Percentiles rank a stretch among this genome's conserved stretches.
Evolutionary conservation across 208 protist genomes (phyloP).

Genomic region (Kentomonas sorsogonicus): DNA sequence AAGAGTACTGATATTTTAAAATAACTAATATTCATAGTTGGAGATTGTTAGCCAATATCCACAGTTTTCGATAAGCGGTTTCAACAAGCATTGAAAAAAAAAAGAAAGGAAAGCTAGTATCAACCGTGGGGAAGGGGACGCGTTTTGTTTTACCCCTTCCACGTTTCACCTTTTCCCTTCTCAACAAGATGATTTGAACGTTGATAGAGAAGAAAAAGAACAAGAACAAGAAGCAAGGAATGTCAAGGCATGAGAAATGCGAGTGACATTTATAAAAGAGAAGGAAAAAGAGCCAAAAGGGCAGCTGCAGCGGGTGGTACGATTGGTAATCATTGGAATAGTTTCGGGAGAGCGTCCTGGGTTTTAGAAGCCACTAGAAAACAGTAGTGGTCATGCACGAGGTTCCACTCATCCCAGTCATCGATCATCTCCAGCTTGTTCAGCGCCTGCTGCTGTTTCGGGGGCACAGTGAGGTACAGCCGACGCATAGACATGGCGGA

Average conservation of each 20-base stretch:
- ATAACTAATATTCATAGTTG: no score
- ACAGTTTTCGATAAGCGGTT: no score
- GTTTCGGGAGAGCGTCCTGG: slow-evolving; percentile 28
- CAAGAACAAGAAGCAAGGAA: no score
- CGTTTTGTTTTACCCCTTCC: neutral
- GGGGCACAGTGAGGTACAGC: slow-evolving; percentile 76
- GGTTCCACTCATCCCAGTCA: slow-evolving; percentile 90
- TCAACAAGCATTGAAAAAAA: no score
- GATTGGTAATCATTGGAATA: slow-evolving; percentile 17
- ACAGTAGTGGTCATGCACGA: slow-evolving; percentile 91
- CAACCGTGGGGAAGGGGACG: no score
- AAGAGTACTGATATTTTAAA: no score
- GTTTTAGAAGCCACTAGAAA: slow-evolving; percentile 72
- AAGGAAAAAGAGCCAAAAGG: no score
- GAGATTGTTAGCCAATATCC: no score
- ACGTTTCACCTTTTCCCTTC: neutral
- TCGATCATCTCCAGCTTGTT: slow-evolving; percentile 88
- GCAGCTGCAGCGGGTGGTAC: no score
- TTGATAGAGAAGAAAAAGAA: neutral
- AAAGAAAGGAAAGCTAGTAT: slow-evolving; percentile 1
- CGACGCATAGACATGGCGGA: slow-evolving; percentile 66
- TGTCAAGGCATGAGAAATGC: no score
- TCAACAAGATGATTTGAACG: neutral
- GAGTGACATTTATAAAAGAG: no score
- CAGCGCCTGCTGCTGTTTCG: slow-evolving; percentile 46